Evolutionary conservation across 148 eudicot genomes (phyloP).

Genomic region (Linanthus parryae): DNA sequence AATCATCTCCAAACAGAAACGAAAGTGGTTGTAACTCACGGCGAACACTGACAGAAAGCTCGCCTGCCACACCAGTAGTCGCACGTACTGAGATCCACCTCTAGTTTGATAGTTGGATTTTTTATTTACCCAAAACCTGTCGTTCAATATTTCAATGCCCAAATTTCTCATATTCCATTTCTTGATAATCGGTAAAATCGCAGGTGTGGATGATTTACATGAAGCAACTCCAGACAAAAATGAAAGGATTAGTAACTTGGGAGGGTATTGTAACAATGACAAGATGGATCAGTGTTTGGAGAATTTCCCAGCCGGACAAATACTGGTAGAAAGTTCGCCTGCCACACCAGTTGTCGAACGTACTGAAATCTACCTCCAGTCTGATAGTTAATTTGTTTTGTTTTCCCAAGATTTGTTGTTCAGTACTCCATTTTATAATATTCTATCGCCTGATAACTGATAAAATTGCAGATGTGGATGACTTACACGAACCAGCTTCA

Average conservation of each 20-base stretch:
- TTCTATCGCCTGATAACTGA: constrained; percentile 1
- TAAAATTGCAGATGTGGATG: not conserved
- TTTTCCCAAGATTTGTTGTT: not conserved
- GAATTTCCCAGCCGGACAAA: too few relatives aligned
- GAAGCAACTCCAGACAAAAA: not conserved
- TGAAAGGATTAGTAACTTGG: too few relatives aligned
- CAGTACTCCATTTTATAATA: not conserved
- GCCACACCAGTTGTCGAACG: too few relatives aligned
- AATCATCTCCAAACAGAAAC: constrained; percentile 1
- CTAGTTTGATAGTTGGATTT: too few relatives aligned
- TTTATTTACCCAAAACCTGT: not conserved
- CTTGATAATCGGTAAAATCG: constrained; percentile 4
- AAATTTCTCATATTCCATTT: not conserved
- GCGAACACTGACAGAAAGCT: not conserved
- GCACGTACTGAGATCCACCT: too few relatives aligned
- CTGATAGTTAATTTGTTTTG: too few relatives aligned
- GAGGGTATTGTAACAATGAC: too few relatives aligned
- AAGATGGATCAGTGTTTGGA: too few relatives aligned
- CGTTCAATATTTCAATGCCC: not conserved
- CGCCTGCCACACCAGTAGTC: not conserved
- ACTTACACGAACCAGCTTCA: not conserved
- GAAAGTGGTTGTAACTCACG: not conserved
- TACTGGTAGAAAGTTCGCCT: too few relatives aligned
- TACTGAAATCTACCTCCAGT: too few relatives aligned
- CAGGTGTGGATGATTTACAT: not conserved